Percentiles rank a stretch among this genome's conserved stretches.
Conservation (phyloP, 192 early-diverging fungal species). For the Backusella parvicylindrica region DNA sequence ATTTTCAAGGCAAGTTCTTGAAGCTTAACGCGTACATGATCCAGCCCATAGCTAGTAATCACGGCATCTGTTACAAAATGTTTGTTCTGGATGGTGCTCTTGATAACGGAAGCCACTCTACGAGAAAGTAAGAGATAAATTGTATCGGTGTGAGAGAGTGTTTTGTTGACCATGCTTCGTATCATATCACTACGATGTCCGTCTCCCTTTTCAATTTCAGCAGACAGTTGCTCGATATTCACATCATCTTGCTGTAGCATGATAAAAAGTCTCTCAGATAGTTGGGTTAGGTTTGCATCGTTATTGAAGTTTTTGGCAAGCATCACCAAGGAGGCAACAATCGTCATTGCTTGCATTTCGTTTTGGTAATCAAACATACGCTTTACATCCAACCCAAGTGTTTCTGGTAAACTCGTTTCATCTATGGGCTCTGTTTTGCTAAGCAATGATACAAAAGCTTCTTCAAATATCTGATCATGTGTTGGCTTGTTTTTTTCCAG, state of each 20-base stretch:
- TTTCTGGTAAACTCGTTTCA: conserved; percentile 50
- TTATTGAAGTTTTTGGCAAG: conserved; percentile 57
- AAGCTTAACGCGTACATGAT: conserved; percentile 20
- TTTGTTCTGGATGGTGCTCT: conserved; percentile 24
- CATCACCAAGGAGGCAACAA: conserved; percentile 67
- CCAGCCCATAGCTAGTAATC: conserved; percentile 32
- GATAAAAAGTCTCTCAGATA: conserved; percentile 24
- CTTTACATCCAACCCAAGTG: conserved; percentile 61
- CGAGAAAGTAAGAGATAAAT: conserved; percentile 38
- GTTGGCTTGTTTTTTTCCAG: neutral
- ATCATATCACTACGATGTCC: conserved; percentile 15
- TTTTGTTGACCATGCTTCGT: conserved; percentile 45
- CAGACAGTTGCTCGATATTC: conserved; percentile 28
- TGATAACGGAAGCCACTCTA: conserved; percentile 29
- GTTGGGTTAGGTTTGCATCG: neutral
- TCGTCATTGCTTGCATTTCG: conserved; percentile 63
- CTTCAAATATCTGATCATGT: conserved; percentile 7
- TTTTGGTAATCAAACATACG: conserved; percentile 68
- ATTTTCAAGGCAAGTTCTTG: conserved; percentile 27
- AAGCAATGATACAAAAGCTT: conserved; percentile 16
- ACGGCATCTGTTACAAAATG: conserved; percentile 30
- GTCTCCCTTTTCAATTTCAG: conserved; percentile 24
- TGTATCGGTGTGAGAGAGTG: conserved; percentile 38
- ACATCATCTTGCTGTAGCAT: conserved; percentile 25
- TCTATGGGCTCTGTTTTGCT: neutral